These are phyloP conservation scores for Pseudogymnoascus sp. DNA, from an alignment of 2,329 filamentous ascomycete species.

Conservation along the genomic window DNA sequence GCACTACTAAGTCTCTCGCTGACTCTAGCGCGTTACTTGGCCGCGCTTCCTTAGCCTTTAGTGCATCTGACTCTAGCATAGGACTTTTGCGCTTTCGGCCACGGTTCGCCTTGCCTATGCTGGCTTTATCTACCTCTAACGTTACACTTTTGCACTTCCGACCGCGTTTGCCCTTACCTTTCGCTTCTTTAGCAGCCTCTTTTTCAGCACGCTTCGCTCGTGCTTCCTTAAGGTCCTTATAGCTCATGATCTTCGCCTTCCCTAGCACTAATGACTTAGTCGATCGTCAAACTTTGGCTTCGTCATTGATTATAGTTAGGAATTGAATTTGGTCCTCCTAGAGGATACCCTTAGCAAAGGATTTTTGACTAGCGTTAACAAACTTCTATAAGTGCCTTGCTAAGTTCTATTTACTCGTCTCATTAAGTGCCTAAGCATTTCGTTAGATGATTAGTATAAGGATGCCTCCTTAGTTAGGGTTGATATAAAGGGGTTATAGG, in stretches of 20 bases:
- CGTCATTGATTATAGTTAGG: slow-evolving; percentile 16
- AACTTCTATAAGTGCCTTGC: too few relatives aligned
- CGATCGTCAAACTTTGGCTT: slow-evolving; percentile 17
- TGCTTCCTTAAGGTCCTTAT: slow-evolving; percentile 25
- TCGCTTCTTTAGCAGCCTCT: slow-evolving; percentile 9
- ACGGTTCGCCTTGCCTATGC: slow-evolving; percentile 14
- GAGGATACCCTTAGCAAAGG: too few relatives aligned
- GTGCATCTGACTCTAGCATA: slow-evolving; percentile 11
- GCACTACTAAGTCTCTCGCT: slow-evolving; percentile 18
- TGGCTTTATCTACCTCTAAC: slow-evolving; percentile 7
- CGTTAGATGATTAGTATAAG: too few relatives aligned
- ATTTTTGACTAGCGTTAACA: too few relatives aligned
- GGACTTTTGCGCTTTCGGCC: slow-evolving; percentile 16
- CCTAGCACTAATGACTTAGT: slow-evolving; percentile 15
- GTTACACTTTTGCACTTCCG: slow-evolving; percentile 14
- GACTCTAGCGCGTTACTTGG: slow-evolving; percentile 14
- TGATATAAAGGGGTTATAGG: too few relatives aligned
- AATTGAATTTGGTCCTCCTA: background rate
- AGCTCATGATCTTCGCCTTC: slow-evolving; percentile 24
- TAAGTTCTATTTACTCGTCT: too few relatives aligned
- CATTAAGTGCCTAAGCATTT: too few relatives aligned
- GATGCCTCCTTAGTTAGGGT: too few relatives aligned
- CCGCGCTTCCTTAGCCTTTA: slow-evolving; percentile 7
- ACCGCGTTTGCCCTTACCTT: slow-evolving; percentile 15
- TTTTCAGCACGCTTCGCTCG: slow-evolving; percentile 16